Percentiles rank a stretch among this genome's conserved stretches.
Evolutionary conservation across 345 rosid species (phyloP).

Genomic region (Gossypium ekmanianum): DNA sequence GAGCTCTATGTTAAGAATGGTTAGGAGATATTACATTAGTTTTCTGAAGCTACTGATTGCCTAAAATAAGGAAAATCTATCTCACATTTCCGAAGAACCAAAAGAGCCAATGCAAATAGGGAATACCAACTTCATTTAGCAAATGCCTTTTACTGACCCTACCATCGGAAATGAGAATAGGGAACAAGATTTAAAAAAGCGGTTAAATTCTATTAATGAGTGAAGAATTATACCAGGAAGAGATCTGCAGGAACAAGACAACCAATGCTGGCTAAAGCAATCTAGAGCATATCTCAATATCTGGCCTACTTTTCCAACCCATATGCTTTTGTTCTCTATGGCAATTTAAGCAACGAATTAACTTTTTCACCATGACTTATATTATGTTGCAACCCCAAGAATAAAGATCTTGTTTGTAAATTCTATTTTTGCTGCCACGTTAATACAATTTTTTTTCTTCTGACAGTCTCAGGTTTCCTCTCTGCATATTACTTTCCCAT

Average conservation of each 20-base stretch:
- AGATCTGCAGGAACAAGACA: constrained; percentile 2
- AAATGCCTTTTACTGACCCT: not conserved
- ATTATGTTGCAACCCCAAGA: not conserved
- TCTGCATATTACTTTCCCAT: constrained; percentile 76
- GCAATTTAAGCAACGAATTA: not conserved
- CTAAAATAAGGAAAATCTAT: not conserved
- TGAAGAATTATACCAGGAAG: not conserved
- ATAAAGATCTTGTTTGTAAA: not conserved
- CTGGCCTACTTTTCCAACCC: not conserved
- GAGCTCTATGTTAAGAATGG: not conserved
- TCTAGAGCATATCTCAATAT: not conserved
- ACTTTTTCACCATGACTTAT: not conserved
- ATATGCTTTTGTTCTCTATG: not conserved
- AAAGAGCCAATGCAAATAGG: not conserved
- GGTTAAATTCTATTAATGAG: not conserved
- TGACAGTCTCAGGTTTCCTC: constrained; percentile 77
- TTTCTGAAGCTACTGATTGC: not conserved
- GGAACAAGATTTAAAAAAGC: not conserved
- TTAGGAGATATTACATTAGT: not conserved
- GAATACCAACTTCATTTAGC: not conserved
- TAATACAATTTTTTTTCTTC: constrained; percentile 12
- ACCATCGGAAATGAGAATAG: not conserved
- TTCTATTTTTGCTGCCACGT: constrained; percentile 12
- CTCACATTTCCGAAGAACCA: not conserved
- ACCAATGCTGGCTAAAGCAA: not conserved